Conservation (phyloP, 164 flowering plant genomes). For the Litsea cubeba region DNA sequence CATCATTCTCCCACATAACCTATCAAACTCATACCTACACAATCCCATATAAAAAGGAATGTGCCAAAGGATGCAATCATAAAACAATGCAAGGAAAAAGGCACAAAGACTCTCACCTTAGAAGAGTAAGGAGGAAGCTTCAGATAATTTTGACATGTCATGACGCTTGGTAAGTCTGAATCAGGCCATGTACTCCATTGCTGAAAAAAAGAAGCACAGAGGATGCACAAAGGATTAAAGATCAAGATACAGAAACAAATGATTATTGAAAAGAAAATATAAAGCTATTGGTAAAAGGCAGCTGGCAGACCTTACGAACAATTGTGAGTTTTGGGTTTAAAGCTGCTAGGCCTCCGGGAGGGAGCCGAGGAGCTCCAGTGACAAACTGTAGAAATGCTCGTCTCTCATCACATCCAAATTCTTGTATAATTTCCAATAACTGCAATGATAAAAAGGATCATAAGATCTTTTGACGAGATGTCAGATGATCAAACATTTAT, state of each 20-base stretch:
- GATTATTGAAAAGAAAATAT: constrained; percentile 1
- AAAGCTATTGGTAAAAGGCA: neutral
- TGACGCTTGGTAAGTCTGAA: constrained; percentile 86
- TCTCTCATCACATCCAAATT: constrained; percentile 49
- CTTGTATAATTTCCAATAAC: constrained; percentile 73
- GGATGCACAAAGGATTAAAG: neutral
- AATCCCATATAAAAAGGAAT: neutral
- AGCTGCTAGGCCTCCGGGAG: constrained; percentile 89
- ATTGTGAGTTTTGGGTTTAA: constrained; percentile 85
- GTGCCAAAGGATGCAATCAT: neutral
- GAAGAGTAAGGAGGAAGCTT: constrained; percentile 93
- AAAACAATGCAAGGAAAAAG: neutral
- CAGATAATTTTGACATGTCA: constrained; percentile 97
- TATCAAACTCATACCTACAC: neutral
- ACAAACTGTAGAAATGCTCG: constrained; percentile 90
- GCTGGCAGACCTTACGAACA: constrained; percentile 72
- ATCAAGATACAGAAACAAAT: neutral
- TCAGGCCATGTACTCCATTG: constrained; percentile 46
- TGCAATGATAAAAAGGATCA: constrained; percentile 23
- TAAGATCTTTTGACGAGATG: neutral
- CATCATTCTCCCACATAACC: neutral
- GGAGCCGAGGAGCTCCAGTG: constrained; percentile 95
- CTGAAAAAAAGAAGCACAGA: constrained; percentile 24
- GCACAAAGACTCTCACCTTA: constrained; percentile 38
- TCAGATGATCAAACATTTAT: neutral